Conservation (phyloP, 176 grass and related monocot species). For the Bromus sterilis region DNA sequence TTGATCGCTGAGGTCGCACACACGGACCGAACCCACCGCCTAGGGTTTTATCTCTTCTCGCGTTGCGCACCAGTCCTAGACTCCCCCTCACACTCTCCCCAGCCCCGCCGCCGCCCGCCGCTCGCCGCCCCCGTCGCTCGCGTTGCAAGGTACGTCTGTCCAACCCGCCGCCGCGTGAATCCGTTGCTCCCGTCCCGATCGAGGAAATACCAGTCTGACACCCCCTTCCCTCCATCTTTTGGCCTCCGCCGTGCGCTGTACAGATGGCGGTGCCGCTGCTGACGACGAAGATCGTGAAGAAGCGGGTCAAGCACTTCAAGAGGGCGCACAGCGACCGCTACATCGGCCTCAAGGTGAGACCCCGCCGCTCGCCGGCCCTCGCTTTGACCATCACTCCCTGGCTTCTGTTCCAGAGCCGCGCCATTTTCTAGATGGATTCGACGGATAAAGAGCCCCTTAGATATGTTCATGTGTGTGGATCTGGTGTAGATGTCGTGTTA, state of each 20-base stretch:
- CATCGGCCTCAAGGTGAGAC: conserved; percentile 45
- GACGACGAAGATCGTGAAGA: conserved; percentile 72
- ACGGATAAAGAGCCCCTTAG: background rate
- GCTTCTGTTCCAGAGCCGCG: background rate
- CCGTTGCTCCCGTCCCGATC: background rate
- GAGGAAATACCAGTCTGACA: background rate
- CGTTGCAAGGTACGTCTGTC: background rate
- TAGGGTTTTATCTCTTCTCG: conserved; percentile 8
- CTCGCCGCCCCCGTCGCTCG: background rate
- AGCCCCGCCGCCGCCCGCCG: background rate
- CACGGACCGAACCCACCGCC: background rate
- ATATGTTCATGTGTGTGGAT: background rate
- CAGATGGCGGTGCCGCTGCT: conserved; percentile 15
- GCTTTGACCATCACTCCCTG: background rate
- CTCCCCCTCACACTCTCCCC: background rate
- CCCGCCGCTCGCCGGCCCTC: background rate
- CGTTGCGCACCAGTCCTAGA: background rate
- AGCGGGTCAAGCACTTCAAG: conserved; percentile 81
- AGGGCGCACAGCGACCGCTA: conserved; percentile 77
- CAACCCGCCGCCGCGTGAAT: background rate
- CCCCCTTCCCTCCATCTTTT: background rate
- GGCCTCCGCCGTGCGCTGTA: background rate
- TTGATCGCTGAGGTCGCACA: background rate
- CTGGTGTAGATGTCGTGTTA: background rate
- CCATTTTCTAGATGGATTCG: background rate